Base-by-base conservation (phyloP, 768 basidiomycete species). In the Coprinopsis cinerea region DNA sequence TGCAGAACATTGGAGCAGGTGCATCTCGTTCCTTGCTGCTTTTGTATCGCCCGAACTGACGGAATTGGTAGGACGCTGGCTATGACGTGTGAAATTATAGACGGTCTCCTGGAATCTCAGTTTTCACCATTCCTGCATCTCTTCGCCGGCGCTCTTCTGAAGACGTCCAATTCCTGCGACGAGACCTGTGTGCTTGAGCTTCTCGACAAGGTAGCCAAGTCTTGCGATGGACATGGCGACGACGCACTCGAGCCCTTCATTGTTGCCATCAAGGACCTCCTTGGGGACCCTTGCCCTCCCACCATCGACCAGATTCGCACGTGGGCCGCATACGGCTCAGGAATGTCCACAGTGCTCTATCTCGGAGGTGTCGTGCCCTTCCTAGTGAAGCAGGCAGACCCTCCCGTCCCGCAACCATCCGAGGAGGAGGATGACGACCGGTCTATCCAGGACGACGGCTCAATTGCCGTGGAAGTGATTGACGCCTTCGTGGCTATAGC, bases 281-380 rank as follows among this genome's bases (percentile, higher is more conserved):
- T 46, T 1, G 32, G 24, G 25, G 18, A n/a, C n/a, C 24, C 34
- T 15, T 14, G 14, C 7, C 43, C 50, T 11, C 44, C 50, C 4
- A 13, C 6, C 17, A 5, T 28, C 18, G 32, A 42, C 34, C 15
- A 45, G 32, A n/a, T 51, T 23, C 9, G n/a, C 13, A 24, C 23
- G 4, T 35, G 25, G 44, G n/a, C 28, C 18, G 24, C 37, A 1
- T 20, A 11, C 11, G 46, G 44, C 14, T 25, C 56, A 6, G 24
- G 26, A 6, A 17, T 57, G 24, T 40, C 51, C n/a, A 47, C n/a
- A 27, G 51, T 51, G 4, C 53, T 57, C 32, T 57, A 53, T 24
- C 48, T 47, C 11, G 56, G 34, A 17, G 53, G 54, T 13, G 39
- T 57, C 9, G 17, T 41, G 4, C 47, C 47, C 2, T 36, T 26